Conservation (phyloP, 169 alveolate species). For the Amoebophrya sp. region DNA sequence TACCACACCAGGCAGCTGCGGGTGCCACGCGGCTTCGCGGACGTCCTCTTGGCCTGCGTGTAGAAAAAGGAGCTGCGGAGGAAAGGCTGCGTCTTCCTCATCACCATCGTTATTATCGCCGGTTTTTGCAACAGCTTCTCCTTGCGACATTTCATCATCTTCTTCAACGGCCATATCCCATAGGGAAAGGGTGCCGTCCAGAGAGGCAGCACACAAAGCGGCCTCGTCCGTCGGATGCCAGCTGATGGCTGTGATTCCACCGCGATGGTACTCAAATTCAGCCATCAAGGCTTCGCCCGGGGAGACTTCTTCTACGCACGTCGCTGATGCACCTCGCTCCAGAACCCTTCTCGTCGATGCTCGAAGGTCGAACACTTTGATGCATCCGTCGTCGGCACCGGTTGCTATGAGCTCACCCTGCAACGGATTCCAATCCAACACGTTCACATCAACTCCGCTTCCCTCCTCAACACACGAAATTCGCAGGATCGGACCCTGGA, state of each 20-base stretch:
- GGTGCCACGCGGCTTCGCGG: slow-evolving; percentile 38
- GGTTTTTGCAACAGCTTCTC: neutral
- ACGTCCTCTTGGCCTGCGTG: slow-evolving; percentile 48
- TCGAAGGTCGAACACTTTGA: neutral
- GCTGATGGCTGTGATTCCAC: slow-evolving; percentile 26
- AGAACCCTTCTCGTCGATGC: too few relatives aligned
- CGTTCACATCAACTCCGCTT: neutral
- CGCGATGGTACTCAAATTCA: neutral
- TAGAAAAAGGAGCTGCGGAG: slow-evolving; percentile 46
- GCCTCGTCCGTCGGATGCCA: slow-evolving; percentile 52
- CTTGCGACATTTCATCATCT: slow-evolving; percentile 26
- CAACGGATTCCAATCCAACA: neutral
- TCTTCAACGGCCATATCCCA: slow-evolving; percentile 49
- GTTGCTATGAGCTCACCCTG: neutral
- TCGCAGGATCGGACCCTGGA: too few relatives aligned
- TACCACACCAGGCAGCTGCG: slow-evolving; percentile 42
- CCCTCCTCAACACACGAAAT: too few relatives aligned
- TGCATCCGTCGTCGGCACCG: neutral
- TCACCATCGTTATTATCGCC: neutral
- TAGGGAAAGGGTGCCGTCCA: slow-evolving; percentile 34
- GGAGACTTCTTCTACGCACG: too few relatives aligned
- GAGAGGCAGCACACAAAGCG: slow-evolving; percentile 14
- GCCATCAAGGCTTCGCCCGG: neutral
- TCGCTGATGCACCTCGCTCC: too few relatives aligned
- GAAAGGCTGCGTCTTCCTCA: neutral